Conservation (phyloP, 163 green algal species). For the Scenedesmus sp. region DNA sequence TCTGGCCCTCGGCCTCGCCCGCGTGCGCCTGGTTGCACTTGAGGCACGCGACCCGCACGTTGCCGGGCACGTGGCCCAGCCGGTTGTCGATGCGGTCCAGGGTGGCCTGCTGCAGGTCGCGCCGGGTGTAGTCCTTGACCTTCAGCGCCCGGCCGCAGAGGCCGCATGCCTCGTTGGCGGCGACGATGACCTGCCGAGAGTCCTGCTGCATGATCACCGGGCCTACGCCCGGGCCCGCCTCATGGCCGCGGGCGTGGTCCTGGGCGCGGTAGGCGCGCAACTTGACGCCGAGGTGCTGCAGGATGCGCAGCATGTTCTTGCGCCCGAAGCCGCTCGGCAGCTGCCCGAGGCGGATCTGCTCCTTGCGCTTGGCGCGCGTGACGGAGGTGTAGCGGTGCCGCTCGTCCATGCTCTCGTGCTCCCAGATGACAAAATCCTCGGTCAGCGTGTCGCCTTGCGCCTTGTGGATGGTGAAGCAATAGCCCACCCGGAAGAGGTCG, state of each 20-base stretch:
- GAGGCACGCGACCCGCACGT: background rate
- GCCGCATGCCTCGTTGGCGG: too few species aligned
- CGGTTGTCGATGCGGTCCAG: background rate
- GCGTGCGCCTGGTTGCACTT: background rate
- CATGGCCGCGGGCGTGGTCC: too few species aligned
- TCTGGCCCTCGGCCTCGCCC: too few species aligned
- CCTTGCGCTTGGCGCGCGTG: background rate
- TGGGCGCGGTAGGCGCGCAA: background rate
- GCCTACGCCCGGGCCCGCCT: too few species aligned
- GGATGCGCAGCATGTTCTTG: background rate
- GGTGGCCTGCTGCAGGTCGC: background rate
- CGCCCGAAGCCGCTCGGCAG: background rate
- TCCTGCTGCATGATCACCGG: too few species aligned
- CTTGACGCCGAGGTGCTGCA: background rate
- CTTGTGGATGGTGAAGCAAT: conserved; percentile 21
- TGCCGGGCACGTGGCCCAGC: background rate
- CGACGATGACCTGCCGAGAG: too few species aligned
- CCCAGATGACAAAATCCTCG: background rate
- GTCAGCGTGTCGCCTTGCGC: background rate
- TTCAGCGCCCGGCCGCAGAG: too few species aligned
- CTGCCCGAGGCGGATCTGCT: background rate
- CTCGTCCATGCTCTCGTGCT: background rate
- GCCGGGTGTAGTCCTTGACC: too few species aligned
- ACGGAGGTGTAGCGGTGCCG: background rate
- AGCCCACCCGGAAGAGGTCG: background rate